Evolutionary conservation across 2,329 filamentous ascomycete species (phyloP), one percentile per base, ranked within the genome.

Genomic region (Fusarium phyllophilum): DNA sequence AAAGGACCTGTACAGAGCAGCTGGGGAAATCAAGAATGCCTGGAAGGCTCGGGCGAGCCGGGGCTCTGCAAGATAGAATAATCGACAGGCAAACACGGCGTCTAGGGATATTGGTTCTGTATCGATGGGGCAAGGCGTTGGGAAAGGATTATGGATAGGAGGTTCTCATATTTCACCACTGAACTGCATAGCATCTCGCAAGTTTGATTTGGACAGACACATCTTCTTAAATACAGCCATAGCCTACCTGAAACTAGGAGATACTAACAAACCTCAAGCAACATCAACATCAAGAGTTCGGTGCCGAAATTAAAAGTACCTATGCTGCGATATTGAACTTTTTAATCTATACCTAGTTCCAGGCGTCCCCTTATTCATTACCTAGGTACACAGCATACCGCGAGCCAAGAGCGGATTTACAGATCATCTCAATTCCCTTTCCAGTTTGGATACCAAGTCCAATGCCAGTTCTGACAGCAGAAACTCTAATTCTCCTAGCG

Each of bases 1-100:
- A 82, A 87, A 93, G 65, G 95, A 99, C 79, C 86, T 99, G 39
- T 87, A 95, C 51, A 87, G 84, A 5, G 87, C 89, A 2, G 93
- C 93, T 34, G 88, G 87, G 42, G 85, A 83, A n/a, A 96, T 98
- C 75, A 91, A 93, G 75, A 89, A 92, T 36, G 91, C 90, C 20
- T 97, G 95, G 92, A 97, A 97, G 83, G 86, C 89, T 62, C 69
- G 73, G 34, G 66, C 70, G 17, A 69, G 59, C 22, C 59, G 59
- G 44, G 46, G 55, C 29, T 24, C 58, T n/a, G 44, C 72, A 31
- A 73, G 71, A 48, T 75, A 57, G 94, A 97, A 83, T 85, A 88
- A n/a, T 34, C 41, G 46, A 77, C 38, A 42, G 31, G 41, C 20
- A 42, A 60, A 46, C n/a, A 69, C 56, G 75, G 73, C 69, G 59